Conservation (phyloP, 176 grass and related monocot species). For the Cenchrus americanus region DNA sequence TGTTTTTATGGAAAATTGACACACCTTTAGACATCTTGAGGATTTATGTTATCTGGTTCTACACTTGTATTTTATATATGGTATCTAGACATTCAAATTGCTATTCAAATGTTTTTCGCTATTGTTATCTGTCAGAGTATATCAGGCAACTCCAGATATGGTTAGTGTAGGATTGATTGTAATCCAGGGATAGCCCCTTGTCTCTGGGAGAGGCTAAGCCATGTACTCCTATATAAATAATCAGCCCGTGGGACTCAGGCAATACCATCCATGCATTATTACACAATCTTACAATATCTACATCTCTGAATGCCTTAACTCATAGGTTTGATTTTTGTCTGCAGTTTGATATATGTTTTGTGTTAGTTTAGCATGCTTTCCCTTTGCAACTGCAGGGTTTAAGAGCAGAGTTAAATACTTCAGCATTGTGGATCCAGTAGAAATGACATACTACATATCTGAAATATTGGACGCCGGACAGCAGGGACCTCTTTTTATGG, state of each 20-base stretch:
- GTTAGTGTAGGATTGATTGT: too few species aligned
- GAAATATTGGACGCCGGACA: conserved; percentile 89
- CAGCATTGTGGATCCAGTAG: conserved; percentile 72
- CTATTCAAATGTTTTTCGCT: neutral
- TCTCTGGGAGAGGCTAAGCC: too few species aligned
- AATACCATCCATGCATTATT: too few species aligned
- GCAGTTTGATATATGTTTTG: conserved; percentile 32
- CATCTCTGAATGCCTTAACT: conserved; percentile 18
- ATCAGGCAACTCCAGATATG: too few species aligned
- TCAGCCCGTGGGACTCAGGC: too few species aligned
- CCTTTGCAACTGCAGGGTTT: conserved; percentile 68
- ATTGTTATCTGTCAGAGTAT: neutral
- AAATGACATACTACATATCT: conserved; percentile 79
- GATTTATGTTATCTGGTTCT: neutral
- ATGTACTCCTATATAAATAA: too few species aligned
- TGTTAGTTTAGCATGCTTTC: conserved; percentile 19
- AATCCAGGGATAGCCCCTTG: too few species aligned
- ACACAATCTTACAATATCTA: too few species aligned
- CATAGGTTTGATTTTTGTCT: neutral
- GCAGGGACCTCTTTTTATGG: conserved; percentile 88
- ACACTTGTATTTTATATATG: conserved; percentile 5
- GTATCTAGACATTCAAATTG: neutral
- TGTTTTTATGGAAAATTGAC: conserved; percentile 33
- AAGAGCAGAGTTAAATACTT: conserved; percentile 90
- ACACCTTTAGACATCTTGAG: neutral